Evolutionary conservation across 129 eudicot species (phyloP), one percentile per base, ranked within the genome.

Genomic region (Artemisia annua): DNA sequence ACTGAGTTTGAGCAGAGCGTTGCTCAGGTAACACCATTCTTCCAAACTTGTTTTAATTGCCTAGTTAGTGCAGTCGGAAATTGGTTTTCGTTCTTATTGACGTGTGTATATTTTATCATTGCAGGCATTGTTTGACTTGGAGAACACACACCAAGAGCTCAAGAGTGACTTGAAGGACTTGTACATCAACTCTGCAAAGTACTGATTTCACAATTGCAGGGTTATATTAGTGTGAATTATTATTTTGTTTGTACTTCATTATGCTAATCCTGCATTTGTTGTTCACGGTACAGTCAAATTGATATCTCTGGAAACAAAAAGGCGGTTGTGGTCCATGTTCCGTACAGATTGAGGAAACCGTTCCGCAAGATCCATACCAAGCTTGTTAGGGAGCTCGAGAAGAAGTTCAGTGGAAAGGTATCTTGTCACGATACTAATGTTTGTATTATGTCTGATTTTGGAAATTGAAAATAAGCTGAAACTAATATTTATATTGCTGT

Each of bases 381-480:
- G 79, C 90, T 91, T 76, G 96, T 91, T n/a, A 88, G 97, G 13
- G 97, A 91, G 83, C 97, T 91, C 17, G 97, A 91, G 83, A 91
- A 88, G 87, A 91, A 91, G 70, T 88, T 91, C 88, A 91, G 97
- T 24, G 96, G 97, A 58, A 91, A 86, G 97, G 97, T 91, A 85
- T 49, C 6, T 43, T 15, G 4, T 62, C 5, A 1, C 13, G 9
- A 30, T 11, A 6, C 20, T 35, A 9, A 3, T 11, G 5, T 28
- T 10, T 20, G 0, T 7, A 32, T n/a, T n/a, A n/a, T n/a, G n/a
- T 32, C 39, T 1, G 2, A 17, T 54, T 12, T 44, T 14, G 55
- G 32, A 17, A 32, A 68, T 24, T 16, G 3, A 13, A 24, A 53
- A 20, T 7, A 7, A 32, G 39, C 39, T 32, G 7, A 1, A 17